These are phyloP conservation scores for Apiosordaria backusii DNA, from an alignment of 495 filamentous ascomycete genomes.

Conservation along the genomic window DNA sequence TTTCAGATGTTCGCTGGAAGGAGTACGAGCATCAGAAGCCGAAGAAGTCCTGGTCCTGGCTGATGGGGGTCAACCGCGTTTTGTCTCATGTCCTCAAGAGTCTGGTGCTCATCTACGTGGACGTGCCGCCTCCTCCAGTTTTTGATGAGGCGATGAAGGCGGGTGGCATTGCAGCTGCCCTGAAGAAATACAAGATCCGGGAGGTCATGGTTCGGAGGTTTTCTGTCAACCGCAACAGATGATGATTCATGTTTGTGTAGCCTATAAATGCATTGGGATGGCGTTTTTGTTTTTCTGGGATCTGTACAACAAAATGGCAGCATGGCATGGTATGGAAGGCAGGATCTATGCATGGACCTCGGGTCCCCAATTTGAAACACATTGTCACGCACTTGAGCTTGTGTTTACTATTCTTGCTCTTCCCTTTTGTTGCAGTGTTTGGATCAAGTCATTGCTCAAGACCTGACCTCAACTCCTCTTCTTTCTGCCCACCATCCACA, in stretches of 20 bases:
- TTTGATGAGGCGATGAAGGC: constrained; percentile 38
- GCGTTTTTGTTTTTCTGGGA: constrained; percentile 1
- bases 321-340: not conserved
- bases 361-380: not conserved
- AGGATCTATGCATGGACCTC: not conserved
- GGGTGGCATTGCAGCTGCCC: constrained; percentile 56
- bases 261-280: constrained; percentile 14
- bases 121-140: constrained; percentile 69
- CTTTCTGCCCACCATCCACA: constrained; percentile 26
- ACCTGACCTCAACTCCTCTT: not conserved
- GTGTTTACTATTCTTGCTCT: not conserved
- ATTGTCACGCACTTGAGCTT: too few relatives aligned
- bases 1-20: constrained; percentile 72
- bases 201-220: constrained; percentile 82
- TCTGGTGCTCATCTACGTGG: constrained; percentile 82
- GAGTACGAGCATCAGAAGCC: constrained; percentile 42
- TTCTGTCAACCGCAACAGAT: constrained; percentile 68
- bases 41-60: constrained; percentile 76
- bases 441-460: too few relatives aligned
- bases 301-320: not conserved
- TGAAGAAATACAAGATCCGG: constrained; percentile 72
- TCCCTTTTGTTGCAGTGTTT: not conserved
- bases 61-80: constrained; percentile 90
- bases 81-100: constrained; percentile 85
- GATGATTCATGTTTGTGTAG: not conserved